These are phyloP conservation scores for Agaricus sinodeliciosus DNA, from an alignment of 768 basidiomycete species.

Conservation along the genomic window DNA sequence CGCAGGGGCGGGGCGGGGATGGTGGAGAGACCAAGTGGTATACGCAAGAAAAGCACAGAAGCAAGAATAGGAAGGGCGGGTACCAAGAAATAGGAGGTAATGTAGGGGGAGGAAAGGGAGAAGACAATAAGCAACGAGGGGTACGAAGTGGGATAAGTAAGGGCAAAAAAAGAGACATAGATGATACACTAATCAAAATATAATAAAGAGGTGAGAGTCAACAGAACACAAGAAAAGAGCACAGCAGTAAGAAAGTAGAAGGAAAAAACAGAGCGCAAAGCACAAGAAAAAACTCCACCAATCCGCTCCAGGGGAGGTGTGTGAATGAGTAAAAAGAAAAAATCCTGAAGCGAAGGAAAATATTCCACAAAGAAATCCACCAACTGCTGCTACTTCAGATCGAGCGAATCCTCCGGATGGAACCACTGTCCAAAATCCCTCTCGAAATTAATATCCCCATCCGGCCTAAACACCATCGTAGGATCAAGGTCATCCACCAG, in stretches of 20 bases:
- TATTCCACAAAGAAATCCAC: neutral
- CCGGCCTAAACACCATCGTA: constrained; percentile 26
- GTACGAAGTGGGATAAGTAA: neutral
- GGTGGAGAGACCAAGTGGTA: constrained; percentile 4
- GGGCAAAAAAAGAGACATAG: constrained; percentile 1
- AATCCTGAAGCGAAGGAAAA: neutral
- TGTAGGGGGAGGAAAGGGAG: neutral
- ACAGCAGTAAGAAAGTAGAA: constrained; percentile 6
- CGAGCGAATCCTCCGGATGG: constrained; percentile 38
- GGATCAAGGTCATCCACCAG: constrained; percentile 24
- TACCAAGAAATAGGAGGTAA: neutral
- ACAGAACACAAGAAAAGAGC: neutral
- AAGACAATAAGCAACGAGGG: neutral
- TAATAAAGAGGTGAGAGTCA: constrained; percentile 9
- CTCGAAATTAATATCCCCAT: constrained; percentile 53
- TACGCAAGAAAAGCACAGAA: constrained; percentile 3
- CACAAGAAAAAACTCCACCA: constrained; percentile 8
- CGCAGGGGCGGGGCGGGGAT: neutral
- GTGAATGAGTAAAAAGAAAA: neutral
- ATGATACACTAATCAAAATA: constrained; percentile 12
- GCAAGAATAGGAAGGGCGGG: constrained; percentile 1
- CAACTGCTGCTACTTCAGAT: constrained; percentile 22
- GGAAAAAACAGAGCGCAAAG: neutral
- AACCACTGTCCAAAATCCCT: constrained; percentile 77
- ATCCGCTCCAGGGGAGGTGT: constrained; percentile 7